Conservation (phyloP, 768 basidiomycete genomes). For the Amanita pseudoporphyria region DNA sequence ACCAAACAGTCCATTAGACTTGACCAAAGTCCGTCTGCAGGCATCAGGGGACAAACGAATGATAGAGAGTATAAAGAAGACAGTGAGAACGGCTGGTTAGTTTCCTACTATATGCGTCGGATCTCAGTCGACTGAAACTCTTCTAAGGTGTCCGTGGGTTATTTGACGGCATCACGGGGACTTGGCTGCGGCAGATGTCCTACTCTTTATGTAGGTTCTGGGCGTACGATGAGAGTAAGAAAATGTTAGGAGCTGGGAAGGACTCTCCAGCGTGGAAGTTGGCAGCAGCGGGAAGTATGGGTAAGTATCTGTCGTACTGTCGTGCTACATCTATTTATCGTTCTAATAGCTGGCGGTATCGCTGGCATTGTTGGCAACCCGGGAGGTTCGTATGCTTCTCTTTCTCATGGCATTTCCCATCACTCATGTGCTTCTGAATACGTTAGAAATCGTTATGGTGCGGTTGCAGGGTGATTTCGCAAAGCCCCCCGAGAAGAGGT, state of each 20-base stretch:
- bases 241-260: slow-evolving; percentile 60
- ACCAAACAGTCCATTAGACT: slow-evolving; percentile 57
- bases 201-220: slow-evolving; percentile 91
- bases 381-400: slow-evolving; percentile 40
- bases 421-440: not conserved
- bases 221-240: slow-evolving; percentile 90
- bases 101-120: slow-evolving; percentile 13
- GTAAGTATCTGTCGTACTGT: slow-evolving; percentile 32
- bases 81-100: slow-evolving; percentile 66
- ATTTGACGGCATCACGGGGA: slow-evolving; percentile 82
- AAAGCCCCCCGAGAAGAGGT: slow-evolving; percentile 78
- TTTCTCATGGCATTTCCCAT: not conserved
- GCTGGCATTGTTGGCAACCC: slow-evolving; percentile 88
- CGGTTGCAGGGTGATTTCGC: slow-evolving; percentile 88
- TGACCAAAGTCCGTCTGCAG: slow-evolving; percentile 88
- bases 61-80: slow-evolving; percentile 77
- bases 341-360: slow-evolving; percentile 62
- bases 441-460: slow-evolving; percentile 73
- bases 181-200: slow-evolving; percentile 87
- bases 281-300: slow-evolving; percentile 77
- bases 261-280: slow-evolving; percentile 76
- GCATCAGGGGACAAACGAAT: slow-evolving; percentile 90
- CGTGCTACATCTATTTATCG: slow-evolving; percentile 6
- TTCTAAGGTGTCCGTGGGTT: slow-evolving; percentile 51
- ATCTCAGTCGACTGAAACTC: not conserved